Conservation (phyloP, 139 green algal species). For the Chlamydomonas incerta region DNA sequence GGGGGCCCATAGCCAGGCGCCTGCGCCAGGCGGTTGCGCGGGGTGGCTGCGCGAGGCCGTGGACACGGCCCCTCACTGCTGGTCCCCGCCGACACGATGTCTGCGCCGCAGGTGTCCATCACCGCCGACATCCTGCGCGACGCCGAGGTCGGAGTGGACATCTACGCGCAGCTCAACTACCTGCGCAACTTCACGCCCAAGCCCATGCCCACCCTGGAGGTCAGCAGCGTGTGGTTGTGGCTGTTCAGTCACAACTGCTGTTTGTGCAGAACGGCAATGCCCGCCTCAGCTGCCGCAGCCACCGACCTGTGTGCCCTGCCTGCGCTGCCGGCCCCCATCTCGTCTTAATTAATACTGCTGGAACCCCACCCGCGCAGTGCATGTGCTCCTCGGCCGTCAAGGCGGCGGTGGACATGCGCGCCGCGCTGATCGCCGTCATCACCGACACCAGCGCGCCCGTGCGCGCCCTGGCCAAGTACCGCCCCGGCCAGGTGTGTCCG, state of each 20-base stretch:
- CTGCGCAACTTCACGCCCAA: conserved; percentile 73
- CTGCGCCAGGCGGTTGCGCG: too few relatives aligned
- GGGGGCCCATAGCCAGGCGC: too few relatives aligned
- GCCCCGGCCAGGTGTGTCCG: conserved; percentile 34
- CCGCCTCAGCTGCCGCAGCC: too few relatives aligned
- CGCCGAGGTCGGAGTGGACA: conserved; percentile 58
- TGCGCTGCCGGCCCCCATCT: too few relatives aligned
- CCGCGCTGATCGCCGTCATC: conserved; percentile 37
- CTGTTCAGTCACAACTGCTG: too few relatives aligned
- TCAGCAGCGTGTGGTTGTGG: too few relatives aligned
- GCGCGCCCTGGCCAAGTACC: conserved; percentile 71
- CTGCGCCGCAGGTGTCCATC: conserved; percentile 6
- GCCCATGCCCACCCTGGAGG: conserved; percentile 59
- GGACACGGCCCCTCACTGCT: too few relatives aligned
- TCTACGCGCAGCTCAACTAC: conserved; percentile 56
- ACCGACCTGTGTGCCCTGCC: too few relatives aligned
- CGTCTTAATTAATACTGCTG: too few relatives aligned
- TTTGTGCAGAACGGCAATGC: too few relatives aligned
- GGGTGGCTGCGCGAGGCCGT: too few relatives aligned
- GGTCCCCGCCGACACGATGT: too few relatives aligned
- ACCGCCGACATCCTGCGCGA: conserved; percentile 46
- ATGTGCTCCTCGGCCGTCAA: conserved; percentile 59
- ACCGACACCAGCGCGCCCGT: conserved; percentile 53
- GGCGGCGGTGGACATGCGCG: conserved; percentile 52
- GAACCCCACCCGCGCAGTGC: neutral